These are phyloP conservation scores for Lasiosphaeris hirsuta DNA, from an alignment of 495 filamentous ascomycete genomes.

Conservation along the genomic window DNA sequence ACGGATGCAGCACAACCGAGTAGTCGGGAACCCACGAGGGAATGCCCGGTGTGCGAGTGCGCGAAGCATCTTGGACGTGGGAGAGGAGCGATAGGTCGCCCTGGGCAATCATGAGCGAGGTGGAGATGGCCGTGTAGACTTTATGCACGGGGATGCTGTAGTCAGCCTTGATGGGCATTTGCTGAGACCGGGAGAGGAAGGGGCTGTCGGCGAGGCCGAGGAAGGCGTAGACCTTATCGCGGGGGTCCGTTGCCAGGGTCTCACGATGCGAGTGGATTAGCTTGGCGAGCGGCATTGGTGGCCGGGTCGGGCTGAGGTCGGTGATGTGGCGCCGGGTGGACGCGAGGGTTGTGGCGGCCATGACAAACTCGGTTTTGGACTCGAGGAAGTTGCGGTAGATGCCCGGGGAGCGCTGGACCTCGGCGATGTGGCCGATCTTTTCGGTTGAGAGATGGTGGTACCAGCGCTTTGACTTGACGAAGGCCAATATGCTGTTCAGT, in stretches of 20 bases:
- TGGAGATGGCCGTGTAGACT: constrained; percentile 5
- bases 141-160: background rate
- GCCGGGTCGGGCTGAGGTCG: background rate
- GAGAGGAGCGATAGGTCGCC: constrained; percentile 7
- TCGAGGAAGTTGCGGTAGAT: constrained; percentile 4
- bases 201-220: constrained; percentile 3
- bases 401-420: background rate
- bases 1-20: constrained; percentile 2
- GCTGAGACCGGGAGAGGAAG: no score
- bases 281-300: background rate
- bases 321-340: background rate
- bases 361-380: constrained; percentile 1
- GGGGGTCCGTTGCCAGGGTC: constrained; percentile 5
- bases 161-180: no score
- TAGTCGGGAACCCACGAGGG: constrained; percentile 20
- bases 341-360: constrained; percentile 4
- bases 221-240: constrained; percentile 12
- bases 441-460: constrained; percentile 14
- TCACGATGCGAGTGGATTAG: background rate
- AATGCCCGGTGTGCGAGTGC: background rate
- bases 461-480: constrained; percentile 6
- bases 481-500: constrained; percentile 1
- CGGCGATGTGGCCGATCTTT: constrained; percentile 7
- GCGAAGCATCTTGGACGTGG: constrained; percentile 9
- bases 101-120: background rate